phyloP scores from a whole-genome alignment of 352 stramenopile species.

The Phytophthora syringae region DNA sequence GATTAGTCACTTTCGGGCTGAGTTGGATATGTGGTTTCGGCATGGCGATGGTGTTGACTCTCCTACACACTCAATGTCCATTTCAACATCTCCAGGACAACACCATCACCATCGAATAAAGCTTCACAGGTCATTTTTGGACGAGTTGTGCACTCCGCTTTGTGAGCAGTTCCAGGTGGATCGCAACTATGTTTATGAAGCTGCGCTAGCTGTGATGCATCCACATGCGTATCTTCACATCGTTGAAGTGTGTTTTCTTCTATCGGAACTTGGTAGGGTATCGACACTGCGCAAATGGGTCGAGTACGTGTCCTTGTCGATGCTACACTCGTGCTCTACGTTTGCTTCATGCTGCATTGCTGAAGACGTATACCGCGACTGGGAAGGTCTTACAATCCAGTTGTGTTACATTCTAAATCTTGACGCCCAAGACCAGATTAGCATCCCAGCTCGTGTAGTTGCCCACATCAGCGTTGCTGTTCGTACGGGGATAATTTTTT shows the following conservation, averaged over 20 bases:
- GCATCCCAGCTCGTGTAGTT: conserved; percentile 55
- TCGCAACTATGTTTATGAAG: conserved; percentile 80
- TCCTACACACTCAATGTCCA: conserved; percentile 6
- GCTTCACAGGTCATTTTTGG: conserved; percentile 68
- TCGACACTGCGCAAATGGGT: conserved; percentile 81
- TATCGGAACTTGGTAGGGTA: conserved; percentile 63
- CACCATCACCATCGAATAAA: conserved; percentile 35
- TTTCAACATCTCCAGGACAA: conserved; percentile 19
- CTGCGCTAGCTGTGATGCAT: conserved; percentile 78
- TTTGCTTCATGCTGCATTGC: conserved; percentile 81
- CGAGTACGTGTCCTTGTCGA: conserved; percentile 78
- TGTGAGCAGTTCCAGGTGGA: conserved; percentile 85
- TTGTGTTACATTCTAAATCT: conserved; percentile 81
- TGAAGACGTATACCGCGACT: conserved; percentile 83
- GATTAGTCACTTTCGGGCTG: conserved; percentile 82
- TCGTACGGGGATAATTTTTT: conserved; percentile 80
- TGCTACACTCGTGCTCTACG: conserved; percentile 81
- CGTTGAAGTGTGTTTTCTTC: conserved; percentile 80
- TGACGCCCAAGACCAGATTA: conserved; percentile 62
- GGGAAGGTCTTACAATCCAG: conserved; percentile 84
- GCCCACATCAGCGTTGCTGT: conserved; percentile 72
- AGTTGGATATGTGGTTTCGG: conserved; percentile 59
- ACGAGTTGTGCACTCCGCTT: conserved; percentile 76
- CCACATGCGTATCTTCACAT: conserved; percentile 86
- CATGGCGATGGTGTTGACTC: conserved; percentile 28